These are phyloP conservation scores for Lanzia echinophila DNA, from an alignment of 2,329 filamentous ascomycete genomes.

Conservation along the genomic window DNA sequence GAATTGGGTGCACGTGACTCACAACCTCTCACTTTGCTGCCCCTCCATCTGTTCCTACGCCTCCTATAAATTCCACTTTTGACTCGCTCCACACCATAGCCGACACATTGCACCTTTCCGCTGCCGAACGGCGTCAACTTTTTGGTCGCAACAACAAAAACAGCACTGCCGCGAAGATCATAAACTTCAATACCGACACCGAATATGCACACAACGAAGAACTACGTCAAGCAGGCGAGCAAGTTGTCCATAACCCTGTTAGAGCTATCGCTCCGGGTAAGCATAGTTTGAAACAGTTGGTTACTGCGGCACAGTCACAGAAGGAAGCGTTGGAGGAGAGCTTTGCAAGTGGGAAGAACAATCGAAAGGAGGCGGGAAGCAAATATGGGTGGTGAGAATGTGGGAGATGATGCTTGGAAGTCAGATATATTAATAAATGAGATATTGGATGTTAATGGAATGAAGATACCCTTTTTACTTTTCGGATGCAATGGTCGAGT, in stretches of 20 bases:
- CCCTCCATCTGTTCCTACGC: slow-evolving; percentile 20
- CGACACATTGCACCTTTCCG: slow-evolving; percentile 70
- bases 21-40: slow-evolving; percentile 20
- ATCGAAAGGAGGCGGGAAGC: slow-evolving; percentile 73
- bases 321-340: slow-evolving; percentile 86
- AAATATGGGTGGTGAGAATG: slow-evolving; percentile 71
- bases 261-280: slow-evolving; percentile 79
- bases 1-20: too few species aligned
- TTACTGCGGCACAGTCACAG: slow-evolving; percentile 75
- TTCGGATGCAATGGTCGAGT: too few species aligned
- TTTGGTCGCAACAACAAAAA: slow-evolving; percentile 58
- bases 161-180: slow-evolving; percentile 48
- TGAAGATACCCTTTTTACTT: too few species aligned
- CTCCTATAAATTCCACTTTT: slow-evolving; percentile 24
- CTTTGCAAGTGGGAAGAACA: slow-evolving; percentile 73
- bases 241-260: slow-evolving; percentile 71
- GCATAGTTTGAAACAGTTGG: slow-evolving; percentile 80
- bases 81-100: slow-evolving; percentile 66
- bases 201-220: slow-evolving; percentile 84
- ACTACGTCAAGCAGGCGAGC: slow-evolving; percentile 62
- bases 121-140: slow-evolving; percentile 70
- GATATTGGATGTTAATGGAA: too few species aligned
- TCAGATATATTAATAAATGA: too few species aligned
- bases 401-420: too few species aligned
- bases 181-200: slow-evolving; percentile 81